A percentile compares a stretch with the other conserved stretches of the same genome.
Conservation (phyloP, 352 stramenopile species). For the Salisapilia sapeloensis region DNA sequence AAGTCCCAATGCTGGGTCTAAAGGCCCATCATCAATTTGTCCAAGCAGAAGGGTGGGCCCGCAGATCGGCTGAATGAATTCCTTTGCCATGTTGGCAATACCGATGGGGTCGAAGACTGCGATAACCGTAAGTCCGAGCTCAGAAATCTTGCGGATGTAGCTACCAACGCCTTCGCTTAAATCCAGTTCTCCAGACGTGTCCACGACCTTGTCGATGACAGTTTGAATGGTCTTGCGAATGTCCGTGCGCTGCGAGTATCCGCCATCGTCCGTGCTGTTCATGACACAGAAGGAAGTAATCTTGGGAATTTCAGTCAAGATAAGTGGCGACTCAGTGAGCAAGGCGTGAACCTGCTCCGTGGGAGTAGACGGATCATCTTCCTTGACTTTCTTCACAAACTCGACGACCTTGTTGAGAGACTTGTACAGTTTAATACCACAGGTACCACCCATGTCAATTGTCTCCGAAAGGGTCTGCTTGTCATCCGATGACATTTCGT, state of each 20-base stretch:
- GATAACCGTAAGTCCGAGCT: conserved; percentile 18
- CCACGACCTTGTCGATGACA: conserved; percentile 37
- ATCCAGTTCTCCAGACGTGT: conserved; percentile 8
- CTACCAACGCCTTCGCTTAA: conserved; percentile 15
- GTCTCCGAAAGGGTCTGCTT: conserved; percentile 12
- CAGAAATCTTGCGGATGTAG: conserved; percentile 15
- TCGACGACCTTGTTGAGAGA: conserved; percentile 26
- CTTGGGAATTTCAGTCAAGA: conserved; percentile 22
- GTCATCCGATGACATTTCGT: conserved; percentile 9
- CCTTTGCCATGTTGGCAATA: conserved; percentile 18
- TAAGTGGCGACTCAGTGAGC: conserved; percentile 19
- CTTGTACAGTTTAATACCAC: conserved; percentile 20
- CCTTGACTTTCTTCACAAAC: conserved; percentile 20
- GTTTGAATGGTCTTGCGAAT: conserved; percentile 32
- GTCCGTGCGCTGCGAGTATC: conserved; percentile 21
- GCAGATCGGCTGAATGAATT: conserved; percentile 43
- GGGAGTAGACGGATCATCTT: conserved; percentile 6
- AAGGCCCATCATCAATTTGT: conserved; percentile 30
- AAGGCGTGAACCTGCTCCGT: conserved; percentile 18
- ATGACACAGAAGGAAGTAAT: conserved; percentile 22
- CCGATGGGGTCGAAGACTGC: conserved; percentile 32
- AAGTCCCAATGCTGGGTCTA: conserved; percentile 19
- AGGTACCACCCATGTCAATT: conserved; percentile 16
- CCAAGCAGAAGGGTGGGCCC: conserved; percentile 30
- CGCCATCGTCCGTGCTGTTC: conserved; percentile 11